Evolutionary conservation across 2,329 filamentous ascomycete genomes (phyloP).

Genomic region (Colletotrichum tamarilloi): DNA sequence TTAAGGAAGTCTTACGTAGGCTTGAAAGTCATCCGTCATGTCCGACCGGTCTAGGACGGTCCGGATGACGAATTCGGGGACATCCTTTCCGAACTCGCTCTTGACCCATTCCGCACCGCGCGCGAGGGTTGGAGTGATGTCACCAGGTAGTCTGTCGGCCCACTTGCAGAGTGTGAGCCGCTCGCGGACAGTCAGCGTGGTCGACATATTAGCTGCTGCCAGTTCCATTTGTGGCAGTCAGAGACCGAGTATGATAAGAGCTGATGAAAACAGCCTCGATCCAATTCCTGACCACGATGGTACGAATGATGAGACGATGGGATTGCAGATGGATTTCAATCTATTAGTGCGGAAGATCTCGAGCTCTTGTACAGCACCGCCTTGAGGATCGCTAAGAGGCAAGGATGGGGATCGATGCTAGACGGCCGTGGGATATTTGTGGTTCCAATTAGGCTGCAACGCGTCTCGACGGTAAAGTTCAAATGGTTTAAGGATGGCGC

Average conservation of each 20-base stretch:
- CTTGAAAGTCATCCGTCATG: background rate
- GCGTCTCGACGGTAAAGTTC: background rate
- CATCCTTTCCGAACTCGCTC: constrained; percentile 6
- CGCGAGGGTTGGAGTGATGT: constrained; percentile 10
- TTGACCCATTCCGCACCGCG: constrained; percentile 12
- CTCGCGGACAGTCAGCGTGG: constrained; percentile 4
- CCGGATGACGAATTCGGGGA: background rate
- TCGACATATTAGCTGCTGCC: background rate
- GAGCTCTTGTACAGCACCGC: too few species aligned
- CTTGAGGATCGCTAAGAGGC: too few species aligned
- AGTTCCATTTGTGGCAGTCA: too few species aligned
- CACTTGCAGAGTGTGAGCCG: constrained; percentile 13
- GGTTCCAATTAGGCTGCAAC: background rate
- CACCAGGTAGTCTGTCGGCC: background rate
- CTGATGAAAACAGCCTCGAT: background rate
- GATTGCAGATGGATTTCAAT: background rate
- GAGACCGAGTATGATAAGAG: background rate
- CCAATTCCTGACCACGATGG: background rate
- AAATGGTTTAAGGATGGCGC: background rate
- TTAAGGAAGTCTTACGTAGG: background rate
- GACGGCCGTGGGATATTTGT: background rate
- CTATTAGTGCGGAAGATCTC: background rate
- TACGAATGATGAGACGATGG: background rate
- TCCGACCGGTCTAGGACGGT: background rate
- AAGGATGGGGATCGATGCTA: background rate